Base-by-base conservation (phyloP, 805 yeast genomes). In the Metschnikowia chrysomelidarum region DNA sequence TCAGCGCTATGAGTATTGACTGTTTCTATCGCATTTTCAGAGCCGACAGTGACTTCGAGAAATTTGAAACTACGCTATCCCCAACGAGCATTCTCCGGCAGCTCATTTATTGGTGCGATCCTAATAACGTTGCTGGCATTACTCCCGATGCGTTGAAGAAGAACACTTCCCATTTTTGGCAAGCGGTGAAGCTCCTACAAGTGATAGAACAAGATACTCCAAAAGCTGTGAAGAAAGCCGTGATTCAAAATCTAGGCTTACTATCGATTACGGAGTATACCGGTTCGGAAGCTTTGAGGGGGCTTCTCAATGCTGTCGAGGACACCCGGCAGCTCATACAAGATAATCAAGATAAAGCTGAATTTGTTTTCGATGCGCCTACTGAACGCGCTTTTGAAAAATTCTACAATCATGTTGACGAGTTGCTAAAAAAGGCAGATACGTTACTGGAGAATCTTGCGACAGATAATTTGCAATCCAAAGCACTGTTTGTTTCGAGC, bases 41-140 rank as follows among this genome's bases (percentile, higher is more conserved):
- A 24, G 50, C 47, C 5, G 56, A 51, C n/a, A 47, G 57, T 27
- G 62, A 57, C 14, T 68, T 69, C 19, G 54, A 62, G 14, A 57
- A 58, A 19, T 51, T 47, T 10, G 60, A 59, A 7, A 61, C 61
- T 16, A 27, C 62, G 24, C 46, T 57, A 9, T 50, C 64, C 4
- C 82, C 87, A 0, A 61, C 70, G 9, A 64, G 66, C 7, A 74
- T 84, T 2, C 60, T 82, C 20, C 87, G 80, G 44, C 95, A 86
- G 49, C 59, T 91, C 30, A 65, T 83, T 16, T 77, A 79, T 50
- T 87, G 96, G 95, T 82, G 95, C 13, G 91, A 87, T 54, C 95
- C 96, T 5, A 61, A 64, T 27, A 75, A 78, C 44, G 60, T 81
- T 7, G 87, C 78, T 3, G 72, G 75, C 40, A 59, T 64, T 26